Evolutionary conservation across 2,329 filamentous ascomycete genomes (phyloP).

Genomic region (Diaporthe helianthi): DNA sequence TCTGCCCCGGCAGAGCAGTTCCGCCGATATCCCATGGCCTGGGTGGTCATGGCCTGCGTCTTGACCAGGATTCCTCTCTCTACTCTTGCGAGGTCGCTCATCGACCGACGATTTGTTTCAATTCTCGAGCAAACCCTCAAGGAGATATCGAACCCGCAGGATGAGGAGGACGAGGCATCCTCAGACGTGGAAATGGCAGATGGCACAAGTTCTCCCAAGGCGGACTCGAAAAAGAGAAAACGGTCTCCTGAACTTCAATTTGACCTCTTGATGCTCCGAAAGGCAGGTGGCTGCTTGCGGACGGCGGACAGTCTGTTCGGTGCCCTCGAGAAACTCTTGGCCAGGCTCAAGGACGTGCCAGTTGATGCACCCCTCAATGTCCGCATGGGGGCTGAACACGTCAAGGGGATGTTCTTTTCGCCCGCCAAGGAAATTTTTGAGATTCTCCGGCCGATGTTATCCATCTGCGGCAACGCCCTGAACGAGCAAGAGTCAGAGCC

Average conservation of each 20-base stretch:
- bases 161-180: constrained; percentile 30
- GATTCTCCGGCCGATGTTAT: constrained; percentile 54
- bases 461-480: constrained; percentile 52
- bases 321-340: constrained; percentile 55
- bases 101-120: constrained; percentile 70
- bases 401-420: constrained; percentile 62
- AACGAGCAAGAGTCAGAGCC: constrained; percentile 43
- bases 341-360: constrained; percentile 49
- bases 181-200: constrained; percentile 41
- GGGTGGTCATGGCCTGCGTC: constrained; percentile 67
- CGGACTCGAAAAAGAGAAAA: constrained; percentile 55
- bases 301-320: constrained; percentile 57
- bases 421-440: constrained; percentile 55
- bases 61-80: constrained; percentile 72
- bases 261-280: constrained; percentile 50
- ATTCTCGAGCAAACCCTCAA: constrained; percentile 71
- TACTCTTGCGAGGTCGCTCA: constrained; percentile 73
- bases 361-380: constrained; percentile 47
- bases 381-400: constrained; percentile 63
- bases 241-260: constrained; percentile 47
- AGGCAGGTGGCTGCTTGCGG: constrained; percentile 50
- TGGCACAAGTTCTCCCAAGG: constrained; percentile 36
- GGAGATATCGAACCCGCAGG: constrained; percentile 55
- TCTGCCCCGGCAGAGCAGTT: constrained; percentile 57
- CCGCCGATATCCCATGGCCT: constrained; percentile 63